phyloP scores from a whole-genome alignment of 371 early-diverging fungal genomes.

The Chytridium lagenaria region DNA sequence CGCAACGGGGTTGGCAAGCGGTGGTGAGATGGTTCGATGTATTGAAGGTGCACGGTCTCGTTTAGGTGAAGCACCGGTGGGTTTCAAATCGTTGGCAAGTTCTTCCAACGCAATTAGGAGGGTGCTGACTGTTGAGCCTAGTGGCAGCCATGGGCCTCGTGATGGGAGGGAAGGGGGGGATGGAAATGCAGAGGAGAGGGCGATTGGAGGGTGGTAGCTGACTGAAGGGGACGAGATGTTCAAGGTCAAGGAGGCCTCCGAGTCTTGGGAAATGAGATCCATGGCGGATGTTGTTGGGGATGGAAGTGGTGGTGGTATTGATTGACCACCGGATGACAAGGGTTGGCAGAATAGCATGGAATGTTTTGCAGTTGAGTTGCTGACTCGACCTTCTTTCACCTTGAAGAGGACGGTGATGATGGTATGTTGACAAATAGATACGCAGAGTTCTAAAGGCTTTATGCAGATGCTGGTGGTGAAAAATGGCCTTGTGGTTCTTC shows the following conservation, averaged over 20 bases:
- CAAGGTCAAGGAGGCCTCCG: slow-evolving; percentile 10
- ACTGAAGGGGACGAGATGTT: background rate
- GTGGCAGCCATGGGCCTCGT: background rate
- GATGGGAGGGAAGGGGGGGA: background rate
- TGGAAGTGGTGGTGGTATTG: background rate
- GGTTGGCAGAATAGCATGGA: background rate
- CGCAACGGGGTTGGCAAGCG: background rate
- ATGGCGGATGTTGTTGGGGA: background rate
- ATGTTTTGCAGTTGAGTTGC: background rate
- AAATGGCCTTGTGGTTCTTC: no score
- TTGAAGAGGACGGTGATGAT: no score
- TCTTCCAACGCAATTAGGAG: slow-evolving; percentile 6
- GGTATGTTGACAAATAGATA: no score
- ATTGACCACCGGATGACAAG: background rate
- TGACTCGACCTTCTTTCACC: no score
- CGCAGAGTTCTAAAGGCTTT: no score
- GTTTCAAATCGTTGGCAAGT: background rate
- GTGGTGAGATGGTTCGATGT: background rate
- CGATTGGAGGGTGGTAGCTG: background rate
- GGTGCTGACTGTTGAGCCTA: background rate
- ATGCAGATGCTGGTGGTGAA: no score
- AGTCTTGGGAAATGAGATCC: slow-evolving; percentile 10
- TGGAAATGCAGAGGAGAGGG: background rate
- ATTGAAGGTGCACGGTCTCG: background rate
- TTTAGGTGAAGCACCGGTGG: background rate